Evolutionary conservation across 2,329 filamentous ascomycete genomes (phyloP), one percentile per base, ranked within the genome.

Genomic region (Aspergillaceae sp.): DNA sequence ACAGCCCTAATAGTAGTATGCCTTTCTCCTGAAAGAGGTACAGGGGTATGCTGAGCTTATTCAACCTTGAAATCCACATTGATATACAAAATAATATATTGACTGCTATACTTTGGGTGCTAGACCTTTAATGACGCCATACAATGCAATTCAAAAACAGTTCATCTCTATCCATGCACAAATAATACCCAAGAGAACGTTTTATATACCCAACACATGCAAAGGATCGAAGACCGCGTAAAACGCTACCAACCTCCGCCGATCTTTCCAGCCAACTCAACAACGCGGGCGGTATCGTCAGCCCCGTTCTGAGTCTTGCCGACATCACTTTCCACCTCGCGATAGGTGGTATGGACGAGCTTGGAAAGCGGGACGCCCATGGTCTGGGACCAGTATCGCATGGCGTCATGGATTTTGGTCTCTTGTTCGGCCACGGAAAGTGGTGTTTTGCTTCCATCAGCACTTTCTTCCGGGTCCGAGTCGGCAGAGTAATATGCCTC

Each of bases 261-360:
- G 57, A 90, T 86, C 67, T 89, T 92, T 46, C 88, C 84, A 41
- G 91, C 91, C 60, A 98, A 75, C 61, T 92, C 88, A 48, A 89
- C 85, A 36, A 95, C 90, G 49, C 83, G 80, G 61, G 94, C 86
- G 38, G 86, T 84, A 62, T 89, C 85, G 49, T 75, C 75, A 73
- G 66, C 74, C 10, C 63, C 56, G 5, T 52, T 58, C 53, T 75
- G 73, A 52, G 79, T 76, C 71, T 92, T 94, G 43, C 92, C 92
- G 38, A 98, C 88, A 64, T 97, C 88, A 70, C 91, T 96, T 58
- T 96, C 83, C 26, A 98, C 91, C 67, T 90, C 84, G 51, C 92
- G 82, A 71, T 87, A 98, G 43, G 82, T 94, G 47, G 92, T 98
- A 65, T 84, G 87, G 47, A 82, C 80, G 60, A 98, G 72, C 62